A percentile compares a stretch with the other conserved stretches of the same genome.
phyloP scores from a whole-genome alignment of 345 rosid genomes.

The Moricandia moricandioides region DNA sequence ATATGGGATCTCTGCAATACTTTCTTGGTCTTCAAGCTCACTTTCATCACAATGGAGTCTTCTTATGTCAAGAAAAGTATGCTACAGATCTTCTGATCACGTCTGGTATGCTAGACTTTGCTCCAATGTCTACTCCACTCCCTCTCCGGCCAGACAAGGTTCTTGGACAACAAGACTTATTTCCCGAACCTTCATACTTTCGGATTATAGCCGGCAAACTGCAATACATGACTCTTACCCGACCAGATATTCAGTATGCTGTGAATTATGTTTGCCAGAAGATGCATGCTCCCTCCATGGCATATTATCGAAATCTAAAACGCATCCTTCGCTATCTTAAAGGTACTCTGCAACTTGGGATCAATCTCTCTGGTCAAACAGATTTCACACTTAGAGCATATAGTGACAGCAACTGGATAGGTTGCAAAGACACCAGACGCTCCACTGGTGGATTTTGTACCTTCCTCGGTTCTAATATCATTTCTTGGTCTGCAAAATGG shows the following conservation, averaged over 20 bases:
- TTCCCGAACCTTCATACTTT: background rate
- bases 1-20: too few species aligned
- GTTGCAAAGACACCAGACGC: background rate
- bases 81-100: background rate
- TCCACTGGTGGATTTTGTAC: background rate
- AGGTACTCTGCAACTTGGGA: background rate
- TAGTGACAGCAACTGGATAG: background rate
- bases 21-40: background rate
- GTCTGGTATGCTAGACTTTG: background rate
- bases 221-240: background rate
- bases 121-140: background rate
- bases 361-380: background rate
- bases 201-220: background rate
- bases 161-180: background rate
- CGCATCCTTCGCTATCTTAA: background rate
- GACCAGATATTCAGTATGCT: background rate
- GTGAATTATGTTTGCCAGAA: background rate
- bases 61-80: background rate
- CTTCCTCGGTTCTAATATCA: background rate
- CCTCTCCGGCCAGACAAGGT: background rate
- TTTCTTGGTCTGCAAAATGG: background rate
- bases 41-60: background rate
- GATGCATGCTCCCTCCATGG: background rate
- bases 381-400: background rate
- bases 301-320: too few species aligned